phyloP scores from a whole-genome alignment of 768 basidiomycete genomes.

The Crepidotus variabilis region DNA sequence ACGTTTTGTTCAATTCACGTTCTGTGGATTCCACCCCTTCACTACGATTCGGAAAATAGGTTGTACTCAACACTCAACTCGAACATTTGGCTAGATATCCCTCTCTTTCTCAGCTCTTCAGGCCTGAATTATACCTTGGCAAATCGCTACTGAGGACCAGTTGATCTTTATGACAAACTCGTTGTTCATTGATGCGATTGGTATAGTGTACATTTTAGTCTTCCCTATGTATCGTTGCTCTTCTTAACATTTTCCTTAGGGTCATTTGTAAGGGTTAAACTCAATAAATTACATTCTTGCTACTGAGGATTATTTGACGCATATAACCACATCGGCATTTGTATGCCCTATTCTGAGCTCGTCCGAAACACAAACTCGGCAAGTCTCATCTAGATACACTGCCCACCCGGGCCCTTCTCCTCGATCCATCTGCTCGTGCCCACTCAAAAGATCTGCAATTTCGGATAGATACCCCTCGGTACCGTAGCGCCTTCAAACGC shows the following conservation, averaged over 20 bases:
- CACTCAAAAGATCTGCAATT: conserved; percentile 47
- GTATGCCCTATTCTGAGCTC: conserved; percentile 21
- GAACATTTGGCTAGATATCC: no score
- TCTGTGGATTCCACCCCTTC: no score
- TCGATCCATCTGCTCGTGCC: conserved; percentile 41
- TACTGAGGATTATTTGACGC: neutral
- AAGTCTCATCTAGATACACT: conserved; percentile 33
- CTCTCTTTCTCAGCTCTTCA: conserved; percentile 21
- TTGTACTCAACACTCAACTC: no score
- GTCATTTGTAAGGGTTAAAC: conserved; percentile 33
- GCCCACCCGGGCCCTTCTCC: conserved; percentile 41
- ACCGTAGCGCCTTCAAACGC: conserved; percentile 45
- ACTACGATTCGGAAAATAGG: no score
- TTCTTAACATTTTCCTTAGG: conserved; percentile 15
- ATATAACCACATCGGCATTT: conserved; percentile 50
- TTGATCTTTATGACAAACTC: conserved; percentile 48
- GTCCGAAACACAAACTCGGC: neutral
- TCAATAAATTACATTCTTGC: neutral
- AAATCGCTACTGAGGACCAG: conserved; percentile 56
- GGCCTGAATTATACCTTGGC: conserved; percentile 49
- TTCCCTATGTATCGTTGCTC: neutral
- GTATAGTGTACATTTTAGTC: conserved; percentile 29
- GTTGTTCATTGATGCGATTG: conserved; percentile 45
- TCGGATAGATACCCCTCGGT: conserved; percentile 51
- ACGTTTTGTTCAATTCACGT: no score